A percentile compares a stretch with the other conserved stretches of the same genome.
phyloP scores from a whole-genome alignment of 2,329 filamentous ascomycete species.

The Cryphonectria parasitica region DNA sequence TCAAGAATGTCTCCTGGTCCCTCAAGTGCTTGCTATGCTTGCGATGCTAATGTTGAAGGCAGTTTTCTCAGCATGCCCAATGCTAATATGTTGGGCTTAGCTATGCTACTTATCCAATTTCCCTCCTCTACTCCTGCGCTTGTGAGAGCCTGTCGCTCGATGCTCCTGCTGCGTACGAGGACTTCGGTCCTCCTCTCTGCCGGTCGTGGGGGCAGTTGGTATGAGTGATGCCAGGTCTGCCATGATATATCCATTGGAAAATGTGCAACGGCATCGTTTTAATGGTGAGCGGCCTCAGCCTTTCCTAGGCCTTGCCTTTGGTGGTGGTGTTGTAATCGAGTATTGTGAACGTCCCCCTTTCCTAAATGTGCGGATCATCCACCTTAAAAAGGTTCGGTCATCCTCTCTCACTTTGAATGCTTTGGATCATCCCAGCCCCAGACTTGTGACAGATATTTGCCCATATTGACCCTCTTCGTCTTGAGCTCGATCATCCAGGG shows the following conservation, averaged over 20 bases:
- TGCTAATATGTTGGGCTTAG: neutral
- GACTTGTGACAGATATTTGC: slow-evolving; percentile 87
- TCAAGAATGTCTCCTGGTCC: neutral
- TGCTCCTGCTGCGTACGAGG: neutral
- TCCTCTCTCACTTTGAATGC: slow-evolving; percentile 19
- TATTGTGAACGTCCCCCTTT: neutral
- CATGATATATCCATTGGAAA: neutral
- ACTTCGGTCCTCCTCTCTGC: neutral
- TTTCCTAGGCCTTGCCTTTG: neutral
- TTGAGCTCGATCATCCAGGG: slow-evolving; percentile 99
- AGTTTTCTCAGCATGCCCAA: neutral
- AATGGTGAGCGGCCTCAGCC: neutral
- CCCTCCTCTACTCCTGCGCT: neutral
- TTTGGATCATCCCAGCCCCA: slow-evolving; percentile 82
- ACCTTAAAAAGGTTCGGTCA: neutral
- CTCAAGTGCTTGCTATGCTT: neutral
- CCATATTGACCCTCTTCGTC: slow-evolving; percentile 96
- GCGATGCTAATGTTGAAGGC: neutral
- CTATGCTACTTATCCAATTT: neutral
- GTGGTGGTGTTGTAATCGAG: neutral
- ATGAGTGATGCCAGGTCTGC: neutral
- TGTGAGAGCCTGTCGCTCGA: neutral
- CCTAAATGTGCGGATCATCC: neutral
- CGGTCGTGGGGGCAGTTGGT: neutral
- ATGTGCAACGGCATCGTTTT: neutral